phyloP scores from a whole-genome alignment of 2,329 filamentous ascomycete species.

The Xylaria hypoxylon region DNA sequence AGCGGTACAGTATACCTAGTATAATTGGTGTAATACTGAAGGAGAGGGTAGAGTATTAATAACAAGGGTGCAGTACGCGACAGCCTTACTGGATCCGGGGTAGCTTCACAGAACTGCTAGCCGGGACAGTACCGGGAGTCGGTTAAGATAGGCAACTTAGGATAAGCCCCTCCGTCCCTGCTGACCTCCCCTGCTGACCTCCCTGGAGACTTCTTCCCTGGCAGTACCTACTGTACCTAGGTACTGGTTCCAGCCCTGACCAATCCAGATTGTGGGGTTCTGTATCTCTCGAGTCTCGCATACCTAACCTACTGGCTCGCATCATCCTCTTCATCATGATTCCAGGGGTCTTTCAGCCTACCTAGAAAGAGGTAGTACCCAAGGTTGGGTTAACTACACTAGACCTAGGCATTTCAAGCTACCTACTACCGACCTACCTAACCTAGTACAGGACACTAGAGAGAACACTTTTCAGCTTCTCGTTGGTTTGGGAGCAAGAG shows the following conservation, averaged over 20 bases:
- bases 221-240: no score
- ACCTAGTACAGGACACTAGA: conserved; percentile 2
- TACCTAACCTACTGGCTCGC: conserved; percentile 10
- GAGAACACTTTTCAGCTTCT: conserved; percentile 42
- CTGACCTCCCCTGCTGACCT: neutral
- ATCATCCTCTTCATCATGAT: conserved; percentile 9
- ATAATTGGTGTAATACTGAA: neutral
- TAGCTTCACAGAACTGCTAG: conserved; percentile 16
- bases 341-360: conserved; percentile 4
- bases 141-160: neutral
- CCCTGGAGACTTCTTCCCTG: neutral
- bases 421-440: neutral
- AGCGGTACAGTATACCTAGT: neutral
- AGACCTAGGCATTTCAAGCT: neutral
- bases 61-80: conserved; percentile 8
- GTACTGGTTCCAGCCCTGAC: neutral
- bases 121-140: conserved; percentile 5
- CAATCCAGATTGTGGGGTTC: conserved; percentile 21
- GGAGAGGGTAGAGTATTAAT: neutral
- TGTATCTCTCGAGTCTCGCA: conserved; percentile 7
- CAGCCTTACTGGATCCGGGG: conserved; percentile 6
- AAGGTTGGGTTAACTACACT: no score
- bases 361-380: neutral
- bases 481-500: conserved; percentile 31
- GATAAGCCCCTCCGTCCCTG: neutral